Evolutionary conservation across 768 basidiomycete genomes (phyloP), one percentile per base, ranked within the genome.

Genomic region (Phylloporus scabripes): DNA sequence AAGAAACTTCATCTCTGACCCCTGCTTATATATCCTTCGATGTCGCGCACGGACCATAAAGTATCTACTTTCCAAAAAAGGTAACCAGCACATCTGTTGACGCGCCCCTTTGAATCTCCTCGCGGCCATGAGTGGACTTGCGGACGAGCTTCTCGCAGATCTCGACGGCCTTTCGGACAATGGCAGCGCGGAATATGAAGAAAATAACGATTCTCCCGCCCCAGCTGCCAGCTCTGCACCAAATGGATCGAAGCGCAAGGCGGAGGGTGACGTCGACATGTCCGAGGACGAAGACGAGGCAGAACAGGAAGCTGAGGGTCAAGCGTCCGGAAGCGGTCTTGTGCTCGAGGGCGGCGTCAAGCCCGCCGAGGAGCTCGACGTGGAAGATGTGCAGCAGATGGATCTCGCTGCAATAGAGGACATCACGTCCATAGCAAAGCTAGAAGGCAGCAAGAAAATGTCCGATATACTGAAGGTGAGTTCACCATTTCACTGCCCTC

Each of bases 311-410:
- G 74, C 54, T 1, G 67, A 73, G 42, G 71, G 66, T 41, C 65
- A 67, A 31, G 67, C 54, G 5, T 74, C 76, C 32, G 67, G 76
- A 6, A 77, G 76, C 0, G 76, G 75, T 5, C 74, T 94, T 12
- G 83, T 91, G 5, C 74, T 88, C 0, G 88, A 88, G 47, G 94
- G 93, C 0, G 95, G 95, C 9, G 74, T 94, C 11, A 82, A 80
- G 56, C 95, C 95, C 12, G 92, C 94, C n/a, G 93, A 97, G 33
- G 94, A 99, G 70, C 74, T 98, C 38, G 93, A 97, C 64, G 83
- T 75, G 24, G 94, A 95, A 56, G 92, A 94, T 51, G 96, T 98
- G 26, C 87, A 92, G 61, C 81, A 83, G 60, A 97, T 97, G 92
- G 92, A 98, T 60, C 72, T 99, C 31, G 82, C 82, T 10, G 74